Base-by-base conservation (phyloP, 345 rosid species). In the Moricandia moricandioides region DNA sequence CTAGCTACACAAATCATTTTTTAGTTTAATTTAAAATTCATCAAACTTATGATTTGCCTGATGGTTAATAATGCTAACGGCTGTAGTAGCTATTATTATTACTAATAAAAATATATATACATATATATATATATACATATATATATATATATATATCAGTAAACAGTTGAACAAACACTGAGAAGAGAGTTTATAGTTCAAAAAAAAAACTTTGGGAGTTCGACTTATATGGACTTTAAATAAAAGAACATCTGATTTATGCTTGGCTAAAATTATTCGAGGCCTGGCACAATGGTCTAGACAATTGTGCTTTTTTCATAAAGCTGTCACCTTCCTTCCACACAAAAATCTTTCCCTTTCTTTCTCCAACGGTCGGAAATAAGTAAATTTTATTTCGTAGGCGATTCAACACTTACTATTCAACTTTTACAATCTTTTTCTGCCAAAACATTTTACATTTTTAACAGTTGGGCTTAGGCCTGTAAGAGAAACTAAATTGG, bases 291-390 rank as follows among this genome's bases (percentile, higher is more conserved):
- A 65, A 52, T 52, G 26, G 6, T 62, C 62, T 26, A 63, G 8
- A 34, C 7, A 13, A n/a, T 26, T 4, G 43, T 54, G 59, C 33
- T 65, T 65, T 65, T 40, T n/a, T 45, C 21, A 37, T 73, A 73
- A 73, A 73, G 77, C 71, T 39, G 65, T 65, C 71, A n/a, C 8
- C 17, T 13, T 13, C 70, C 57, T 27, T 54, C 76, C 64, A 54
- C 70, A 54, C 31, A 21, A 21, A 21, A 62, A 63, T 55, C 64
- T 29, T 63, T 0, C 13, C 37, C 10, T 14, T 51, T 62, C 39
- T 31, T 2, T 4, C 70, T 39, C 33, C 65, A 73, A 73, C 77
- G 77, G 77, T 65, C 77, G 58, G 65, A 37, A 54, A 29, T 29
- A 29, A 29, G 17, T 52, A 26, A 26, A 0, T 18, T 49, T 62